Base-by-base conservation (phyloP, 2,329 filamentous ascomycete genomes). In the Ophiostoma ips region DNA sequence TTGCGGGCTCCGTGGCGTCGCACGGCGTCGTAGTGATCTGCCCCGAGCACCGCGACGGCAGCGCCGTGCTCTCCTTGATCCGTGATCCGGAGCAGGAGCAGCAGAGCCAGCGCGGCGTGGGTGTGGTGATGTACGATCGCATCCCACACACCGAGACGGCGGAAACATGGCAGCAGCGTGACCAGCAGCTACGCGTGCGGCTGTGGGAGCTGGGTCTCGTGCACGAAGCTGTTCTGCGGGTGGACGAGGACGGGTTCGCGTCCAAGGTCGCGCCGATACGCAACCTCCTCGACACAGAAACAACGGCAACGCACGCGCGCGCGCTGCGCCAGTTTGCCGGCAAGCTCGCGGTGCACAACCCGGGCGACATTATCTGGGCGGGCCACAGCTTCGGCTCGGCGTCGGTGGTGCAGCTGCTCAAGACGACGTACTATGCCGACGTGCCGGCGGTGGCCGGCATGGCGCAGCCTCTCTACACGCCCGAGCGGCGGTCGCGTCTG, bases 351-450 rank as follows among this genome's bases (percentile, higher is more conserved):
- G 73, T 94, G 4, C 77, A 81, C 52, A 71, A 75, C 9, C 84
- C 85, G 0, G 87, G 87, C 1, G 77, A 74, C 48, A 79, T 94
- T 43, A 76, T 81, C 38, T 90, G 85, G 61, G 77, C 76, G 0
- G 87, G 87, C 4, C 87, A 94, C 63, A 87, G 82, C 16, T 94
- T 94, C 56, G 87, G 87, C 19, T 83, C 81, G 1, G 76, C 84
- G 1, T 87, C 84, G 0, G 71, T 78, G 18, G 73, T 84, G 2
- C 87, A 94, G 61, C 76, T 94, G 50, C 67, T 90, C 46, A 94
- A 94, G 67, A 83, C 77, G 48, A 78, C 83, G 11, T 90, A 81
- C 68, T 87, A 88, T 65, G 71, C 74, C 12, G 67, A 66, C 36
- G 58, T 65, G 2, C 65, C 73, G 0, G 67, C 69, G 13, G 62